These are phyloP conservation scores for Lecanicillium sp. DNA, from an alignment of 2,329 filamentous ascomycete species.

Conservation along the genomic window DNA sequence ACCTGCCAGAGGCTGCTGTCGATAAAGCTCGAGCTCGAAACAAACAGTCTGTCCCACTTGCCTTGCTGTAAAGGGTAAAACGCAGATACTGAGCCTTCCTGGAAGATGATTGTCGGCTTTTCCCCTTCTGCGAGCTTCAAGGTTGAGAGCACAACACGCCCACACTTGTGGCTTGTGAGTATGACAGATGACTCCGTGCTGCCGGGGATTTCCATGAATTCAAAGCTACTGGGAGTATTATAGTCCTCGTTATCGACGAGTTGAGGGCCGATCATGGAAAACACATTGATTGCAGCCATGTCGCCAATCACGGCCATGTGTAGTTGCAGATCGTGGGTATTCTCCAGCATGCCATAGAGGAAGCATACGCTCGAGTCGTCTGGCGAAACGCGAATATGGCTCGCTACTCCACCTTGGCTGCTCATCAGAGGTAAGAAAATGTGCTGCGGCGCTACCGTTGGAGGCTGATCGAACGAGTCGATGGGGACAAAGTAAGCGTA, in stretches of 20 bases:
- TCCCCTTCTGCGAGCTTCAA: conserved; percentile 23
- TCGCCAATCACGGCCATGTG: no score
- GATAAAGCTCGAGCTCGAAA: conserved; percentile 28
- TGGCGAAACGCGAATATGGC: conserved; percentile 27
- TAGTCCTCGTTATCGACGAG: conserved; percentile 15
- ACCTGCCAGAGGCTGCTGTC: conserved; percentile 31
- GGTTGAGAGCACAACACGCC: conserved; percentile 23
- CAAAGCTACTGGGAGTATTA: conserved; percentile 22
- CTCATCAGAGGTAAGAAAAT: conserved; percentile 14
- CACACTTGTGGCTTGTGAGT: conserved; percentile 23
- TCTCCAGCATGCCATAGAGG: conserved; percentile 15
- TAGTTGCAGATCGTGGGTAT: no score
- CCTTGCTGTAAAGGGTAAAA: conserved; percentile 19
- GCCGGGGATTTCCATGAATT: conserved; percentile 23
- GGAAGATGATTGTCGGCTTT: conserved; percentile 16
- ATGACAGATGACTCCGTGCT: conserved; percentile 20
- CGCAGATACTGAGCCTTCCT: conserved; percentile 18
- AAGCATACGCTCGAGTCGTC: conserved; percentile 29
- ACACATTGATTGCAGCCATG: conserved; percentile 20
- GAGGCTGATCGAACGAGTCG: conserved; percentile 20
- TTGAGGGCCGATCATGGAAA: conserved; percentile 15
- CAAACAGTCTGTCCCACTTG: conserved; percentile 22
- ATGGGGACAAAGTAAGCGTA: conserved; percentile 26
- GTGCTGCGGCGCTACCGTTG: conserved; percentile 13
- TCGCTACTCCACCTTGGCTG: conserved; percentile 6